Base-by-base conservation (phyloP, 2,329 filamentous ascomycete species). In the Cryphonectria carpinicola region DNA sequence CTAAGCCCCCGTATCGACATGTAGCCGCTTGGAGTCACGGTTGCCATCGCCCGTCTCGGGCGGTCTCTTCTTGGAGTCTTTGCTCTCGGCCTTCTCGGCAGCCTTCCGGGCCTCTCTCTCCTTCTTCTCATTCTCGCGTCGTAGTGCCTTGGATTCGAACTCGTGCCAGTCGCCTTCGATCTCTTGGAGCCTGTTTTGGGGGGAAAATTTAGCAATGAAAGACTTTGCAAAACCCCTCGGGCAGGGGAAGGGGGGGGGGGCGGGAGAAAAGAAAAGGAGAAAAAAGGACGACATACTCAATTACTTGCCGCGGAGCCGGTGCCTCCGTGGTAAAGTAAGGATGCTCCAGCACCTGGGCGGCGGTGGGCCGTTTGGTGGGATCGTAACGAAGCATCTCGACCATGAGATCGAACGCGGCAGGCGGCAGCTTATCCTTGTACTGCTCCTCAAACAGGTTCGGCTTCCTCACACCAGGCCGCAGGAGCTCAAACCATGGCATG, bases 151-250 rank as follows among this genome's bases (percentile, higher is more conserved):
- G 69, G 94, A 97, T 82, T 99, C 96, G 77, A 98, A 97, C 79
- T 99, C 96, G 79, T 99, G 96, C 96, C 96, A 99, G 76, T 99
- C 96, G 32, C 96, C 96, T 76, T 96, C 89, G 41, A 99, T 87
- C 65, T 90, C 85, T 71, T 91, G 90, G 65, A 99, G 87, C 77
- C 92, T 93, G 73, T 71, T 63, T 35, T 13, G 58, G n/a, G 10
- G 10, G 7, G 25, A 52, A 17, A 66, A 19, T 41, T 62, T 25
- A 41, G 32, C 35, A 62, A 41, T 13, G n/a, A n/a, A 14, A n/a
- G 35, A 25, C 11, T 62, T 35, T 4, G 8, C 8, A 58, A 28
- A 28, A 3, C 32, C 3, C 32, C 32, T 10, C 7, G n/a, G n/a
- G n/a, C n/a, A n/a, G n/a, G n/a, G n/a, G n/a, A 17, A 22, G 28